These are phyloP conservation scores for Chlorella sp. DNA, from an alignment of 139 green algal species.

Conservation along the genomic window DNA sequence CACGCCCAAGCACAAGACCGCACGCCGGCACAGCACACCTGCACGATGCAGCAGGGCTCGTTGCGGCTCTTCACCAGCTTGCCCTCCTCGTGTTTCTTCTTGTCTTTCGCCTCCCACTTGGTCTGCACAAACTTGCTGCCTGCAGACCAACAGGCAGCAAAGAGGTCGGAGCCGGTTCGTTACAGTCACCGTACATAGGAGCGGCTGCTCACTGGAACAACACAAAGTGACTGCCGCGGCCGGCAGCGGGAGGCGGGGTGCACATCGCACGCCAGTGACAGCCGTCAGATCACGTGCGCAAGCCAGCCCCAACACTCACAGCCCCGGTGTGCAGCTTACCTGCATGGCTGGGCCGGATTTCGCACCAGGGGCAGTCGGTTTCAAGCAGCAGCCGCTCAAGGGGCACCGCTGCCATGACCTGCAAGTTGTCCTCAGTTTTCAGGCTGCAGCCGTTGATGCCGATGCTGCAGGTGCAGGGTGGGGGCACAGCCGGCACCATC, in stretches of 20 bases:
- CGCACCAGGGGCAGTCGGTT: conserved; percentile 91
- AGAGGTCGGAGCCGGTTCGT: too few species aligned
- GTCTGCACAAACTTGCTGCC: conserved; percentile 49
- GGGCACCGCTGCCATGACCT: conserved; percentile 68
- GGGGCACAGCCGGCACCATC: neutral
- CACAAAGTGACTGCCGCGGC: too few species aligned
- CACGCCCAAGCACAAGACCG: neutral
- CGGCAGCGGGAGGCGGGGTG: too few species aligned
- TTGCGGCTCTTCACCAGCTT: conserved; percentile 86
- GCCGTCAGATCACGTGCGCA: too few species aligned
- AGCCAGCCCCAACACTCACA: too few species aligned
- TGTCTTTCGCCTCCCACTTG: conserved; percentile 60
- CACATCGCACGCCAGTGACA: too few species aligned
- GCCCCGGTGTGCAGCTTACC: neutral
- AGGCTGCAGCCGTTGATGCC: conserved; percentile 92
- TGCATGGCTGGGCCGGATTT: conserved; percentile 66
- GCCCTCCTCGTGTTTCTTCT: conserved; percentile 75
- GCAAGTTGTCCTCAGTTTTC: conserved; percentile 86
- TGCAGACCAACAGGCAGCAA: too few species aligned
- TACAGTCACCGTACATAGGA: too few species aligned
- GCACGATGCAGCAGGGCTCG: conserved; percentile 81
- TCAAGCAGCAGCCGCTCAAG: conserved; percentile 83
- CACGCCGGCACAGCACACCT: conserved; percentile 22
- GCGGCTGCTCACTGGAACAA: too few species aligned
- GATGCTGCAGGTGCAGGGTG: conserved; percentile 34